A percentile compares a stretch with the other conserved stretches of the same genome.
phyloP scores from a whole-genome alignment of 495 filamentous ascomycete genomes.

The Parathielavia appendiculata region DNA sequence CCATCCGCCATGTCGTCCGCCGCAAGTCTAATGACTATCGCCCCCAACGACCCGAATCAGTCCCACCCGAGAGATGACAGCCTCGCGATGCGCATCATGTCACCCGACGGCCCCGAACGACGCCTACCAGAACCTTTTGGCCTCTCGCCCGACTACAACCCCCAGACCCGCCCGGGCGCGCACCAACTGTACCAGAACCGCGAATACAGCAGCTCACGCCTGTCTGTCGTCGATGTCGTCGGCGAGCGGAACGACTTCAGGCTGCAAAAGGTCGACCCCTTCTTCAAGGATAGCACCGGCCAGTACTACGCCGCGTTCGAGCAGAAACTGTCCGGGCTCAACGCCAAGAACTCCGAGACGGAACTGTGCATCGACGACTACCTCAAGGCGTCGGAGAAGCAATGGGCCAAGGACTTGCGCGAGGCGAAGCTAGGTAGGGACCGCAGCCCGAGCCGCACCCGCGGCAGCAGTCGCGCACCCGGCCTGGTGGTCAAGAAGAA shows the following conservation, averaged over 20 bases:
- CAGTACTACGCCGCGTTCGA: conserved; percentile 54
- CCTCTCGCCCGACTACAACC: no score
- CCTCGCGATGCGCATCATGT: no score
- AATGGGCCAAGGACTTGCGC: conserved; percentile 54
- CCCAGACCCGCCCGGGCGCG: conserved; percentile 27
- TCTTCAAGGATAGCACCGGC: conserved; percentile 59
- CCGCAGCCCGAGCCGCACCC: conserved; percentile 24
- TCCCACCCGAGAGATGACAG: no score
- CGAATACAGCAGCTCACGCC: conserved; percentile 40
- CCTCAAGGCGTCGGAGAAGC: conserved; percentile 57
- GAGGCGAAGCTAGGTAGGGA: conserved; percentile 52
- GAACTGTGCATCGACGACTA: conserved; percentile 61
- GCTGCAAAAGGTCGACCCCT: conserved; percentile 60
- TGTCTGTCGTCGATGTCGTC: conserved; percentile 53
- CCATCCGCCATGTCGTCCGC: no score
- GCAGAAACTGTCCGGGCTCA: conserved; percentile 50
- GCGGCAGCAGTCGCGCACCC: no score
- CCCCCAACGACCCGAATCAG: no score
- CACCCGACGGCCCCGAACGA: no score
- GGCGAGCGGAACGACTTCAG: conserved; percentile 58
- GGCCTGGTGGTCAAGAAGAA: no score
- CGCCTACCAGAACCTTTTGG: no score
- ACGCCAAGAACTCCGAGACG: conserved; percentile 49
- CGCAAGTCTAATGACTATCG: no score
- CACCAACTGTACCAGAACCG: conserved; percentile 25